Evolutionary conservation across 1,284 basidiomycete species (phyloP).

Genomic region (Athelia sp.): DNA sequence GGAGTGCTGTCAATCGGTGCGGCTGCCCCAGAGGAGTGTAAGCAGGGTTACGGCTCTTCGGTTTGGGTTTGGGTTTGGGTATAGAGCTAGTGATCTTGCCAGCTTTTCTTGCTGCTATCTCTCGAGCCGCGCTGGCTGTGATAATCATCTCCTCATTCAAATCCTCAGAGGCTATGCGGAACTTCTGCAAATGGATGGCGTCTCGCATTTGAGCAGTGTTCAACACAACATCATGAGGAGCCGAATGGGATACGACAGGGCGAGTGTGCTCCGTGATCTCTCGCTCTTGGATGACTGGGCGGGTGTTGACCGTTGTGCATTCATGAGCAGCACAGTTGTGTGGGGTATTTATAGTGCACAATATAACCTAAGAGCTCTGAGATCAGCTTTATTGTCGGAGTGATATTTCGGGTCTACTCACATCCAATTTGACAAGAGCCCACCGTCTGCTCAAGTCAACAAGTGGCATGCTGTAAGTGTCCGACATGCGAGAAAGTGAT

Average conservation of each 20-base stretch:
- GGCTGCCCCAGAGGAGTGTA: too few species aligned
- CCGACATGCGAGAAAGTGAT: not conserved
- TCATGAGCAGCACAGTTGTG: not conserved
- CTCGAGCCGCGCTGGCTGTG: not conserved
- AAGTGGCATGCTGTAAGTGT: not conserved
- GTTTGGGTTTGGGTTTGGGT: too few species aligned
- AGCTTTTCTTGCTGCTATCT: not conserved
- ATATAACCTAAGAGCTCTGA: too few species aligned
- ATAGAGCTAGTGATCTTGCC: too few species aligned
- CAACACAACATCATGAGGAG: not conserved
- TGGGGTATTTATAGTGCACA: too few species aligned
- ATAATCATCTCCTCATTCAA: not conserved
- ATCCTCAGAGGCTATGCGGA: not conserved
- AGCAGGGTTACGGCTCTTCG: too few species aligned
- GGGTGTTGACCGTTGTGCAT: not conserved
- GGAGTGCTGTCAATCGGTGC: too few species aligned
- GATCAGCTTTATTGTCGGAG: too few species aligned
- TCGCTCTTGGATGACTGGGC: not conserved
- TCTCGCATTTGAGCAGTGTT: not conserved
- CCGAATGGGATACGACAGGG: not conserved
- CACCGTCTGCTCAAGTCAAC: not conserved
- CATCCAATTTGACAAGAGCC: not conserved
- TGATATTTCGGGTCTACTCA: not conserved
- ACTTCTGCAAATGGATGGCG: not conserved
- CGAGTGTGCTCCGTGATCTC: not conserved